Base-by-base conservation (phyloP, 305 asterid species). In the Fraxinus albicans region DNA sequence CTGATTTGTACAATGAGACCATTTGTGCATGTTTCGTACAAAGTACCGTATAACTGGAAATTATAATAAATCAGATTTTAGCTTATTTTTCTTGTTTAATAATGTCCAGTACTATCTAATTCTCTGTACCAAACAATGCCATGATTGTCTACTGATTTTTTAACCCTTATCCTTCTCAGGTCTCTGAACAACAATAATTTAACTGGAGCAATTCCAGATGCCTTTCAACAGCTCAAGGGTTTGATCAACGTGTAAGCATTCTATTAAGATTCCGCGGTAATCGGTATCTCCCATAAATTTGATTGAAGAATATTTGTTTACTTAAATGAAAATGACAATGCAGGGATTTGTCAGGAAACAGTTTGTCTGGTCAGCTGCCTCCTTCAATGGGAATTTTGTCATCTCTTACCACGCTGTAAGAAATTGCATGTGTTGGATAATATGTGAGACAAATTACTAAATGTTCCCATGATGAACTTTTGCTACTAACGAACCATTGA, bases 261-360 rank as follows among this genome's bases (percentile, higher is more conserved):
- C 34, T 81, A 69, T 35, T 83, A 80, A 8, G 78, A 74, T 9
- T 25, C 17, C 34, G 69, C 33, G 33, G 33, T 29, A 29, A 29
- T 29, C 44, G 31, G 13, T 74, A 79, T 40, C 78, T 84, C 77
- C 42, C 7, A 7, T 63, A 25, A 23, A 77, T 44, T 74, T 8
- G 74, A 3, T 76, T 67, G 83, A 77, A 67, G 4, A n/a, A 73
- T 21, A 13, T 75, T 77, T 65, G 38, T 76, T 36, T 79, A 33
- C 73, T 76, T 82, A 81, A 25, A 73, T 80, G 60, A 25, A 31
- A 35, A 19, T 19, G 69, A n/a, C 29, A 63, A 82, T 88, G 82
- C 90, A 96, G 99, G 92, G 94, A 94, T 87, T 89, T 96, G 53
- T 96, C 99, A 6, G 86, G 90, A 53, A 96, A 96, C 85, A 88